phyloP scores from a whole-genome alignment of 164 flowering plant species.

The Magnolia kwangsiensis region DNA sequence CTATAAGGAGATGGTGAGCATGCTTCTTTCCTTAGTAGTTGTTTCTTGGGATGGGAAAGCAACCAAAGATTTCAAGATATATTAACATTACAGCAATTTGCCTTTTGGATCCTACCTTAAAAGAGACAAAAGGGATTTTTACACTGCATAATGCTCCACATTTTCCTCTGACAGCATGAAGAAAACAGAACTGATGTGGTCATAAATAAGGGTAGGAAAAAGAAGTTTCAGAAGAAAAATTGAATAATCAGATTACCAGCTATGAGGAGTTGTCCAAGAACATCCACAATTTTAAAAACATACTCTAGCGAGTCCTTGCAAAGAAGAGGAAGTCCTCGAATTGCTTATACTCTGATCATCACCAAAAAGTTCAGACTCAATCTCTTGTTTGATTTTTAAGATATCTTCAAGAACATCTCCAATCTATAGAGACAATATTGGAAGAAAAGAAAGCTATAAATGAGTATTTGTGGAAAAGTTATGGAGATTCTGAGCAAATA shows the following conservation, averaged over 20 bases:
- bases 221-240: neutral
- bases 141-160: constrained; percentile 96
- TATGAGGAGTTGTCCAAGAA: too few species aligned
- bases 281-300: too few species aligned
- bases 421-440: constrained; percentile 31
- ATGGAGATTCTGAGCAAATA: neutral
- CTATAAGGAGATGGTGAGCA: too few species aligned
- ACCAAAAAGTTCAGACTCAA: constrained; percentile 70
- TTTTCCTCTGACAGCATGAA: constrained; percentile 47
- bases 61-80: too few species aligned
- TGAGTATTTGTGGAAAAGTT: too few species aligned
- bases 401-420: constrained; percentile 54
- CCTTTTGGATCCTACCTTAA: constrained; percentile 91
- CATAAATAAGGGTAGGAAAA: neutral
- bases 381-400: constrained; percentile 65
- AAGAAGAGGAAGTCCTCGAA: constrained; percentile 93
- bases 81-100: constrained; percentile 18
- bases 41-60: too few species aligned
- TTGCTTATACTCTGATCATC: constrained; percentile 81
- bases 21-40: too few species aligned
- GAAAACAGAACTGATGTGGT: neutral
- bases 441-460: neutral
- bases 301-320: constrained; percentile 77
- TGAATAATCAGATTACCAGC: constrained; percentile 37
- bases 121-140: constrained; percentile 84